These are phyloP conservation scores for Lupinus albus DNA, from an alignment of 306 rosid genomes.

Conservation along the genomic window DNA sequence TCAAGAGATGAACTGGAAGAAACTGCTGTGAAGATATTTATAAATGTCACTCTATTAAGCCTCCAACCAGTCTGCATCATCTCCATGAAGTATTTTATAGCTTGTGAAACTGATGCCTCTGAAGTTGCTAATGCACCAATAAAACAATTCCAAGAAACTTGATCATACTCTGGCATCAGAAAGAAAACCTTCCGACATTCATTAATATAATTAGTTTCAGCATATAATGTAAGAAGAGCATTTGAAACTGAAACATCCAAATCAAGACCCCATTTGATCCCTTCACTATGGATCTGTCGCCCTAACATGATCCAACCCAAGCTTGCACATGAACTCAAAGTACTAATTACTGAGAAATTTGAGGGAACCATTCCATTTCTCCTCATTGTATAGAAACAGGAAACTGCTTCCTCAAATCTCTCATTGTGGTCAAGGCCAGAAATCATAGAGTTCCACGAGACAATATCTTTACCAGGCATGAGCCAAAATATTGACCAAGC, in stretches of 20 bases:
- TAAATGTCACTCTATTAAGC: constrained; percentile 75
- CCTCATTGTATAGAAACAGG: constrained; percentile 61
- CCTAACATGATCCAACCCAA: constrained; percentile 73
- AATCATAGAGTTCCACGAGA: constrained; percentile 87
- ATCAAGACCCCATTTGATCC: constrained; percentile 80
- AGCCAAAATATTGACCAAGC: constrained; percentile 64
- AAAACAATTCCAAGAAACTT: constrained; percentile 85
- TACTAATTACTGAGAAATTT: constrained; percentile 80
- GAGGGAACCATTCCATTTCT: constrained; percentile 69
- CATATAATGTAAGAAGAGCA: constrained; percentile 78
- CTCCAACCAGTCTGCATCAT: constrained; percentile 80
- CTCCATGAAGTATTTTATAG: constrained; percentile 61
- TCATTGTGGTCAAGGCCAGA: constrained; percentile 83
- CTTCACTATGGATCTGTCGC: constrained; percentile 73
- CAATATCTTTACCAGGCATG: constrained; percentile 63
- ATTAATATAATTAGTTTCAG: constrained; percentile 59
- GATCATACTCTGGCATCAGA: constrained; percentile 75
- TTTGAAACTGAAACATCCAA: constrained; percentile 85
- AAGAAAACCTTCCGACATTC: constrained; percentile 69
- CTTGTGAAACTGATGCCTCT: constrained; percentile 57
- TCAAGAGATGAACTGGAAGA: constrained; percentile 65
- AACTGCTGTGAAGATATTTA: constrained; percentile 68
- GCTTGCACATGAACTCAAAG: constrained; percentile 88
- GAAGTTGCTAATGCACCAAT: constrained; percentile 73
- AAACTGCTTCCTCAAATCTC: constrained; percentile 67